These are phyloP conservation scores for Pseudocercospora cruenta DNA, from an alignment of 2,329 filamentous ascomycete species.

Conservation along the genomic window DNA sequence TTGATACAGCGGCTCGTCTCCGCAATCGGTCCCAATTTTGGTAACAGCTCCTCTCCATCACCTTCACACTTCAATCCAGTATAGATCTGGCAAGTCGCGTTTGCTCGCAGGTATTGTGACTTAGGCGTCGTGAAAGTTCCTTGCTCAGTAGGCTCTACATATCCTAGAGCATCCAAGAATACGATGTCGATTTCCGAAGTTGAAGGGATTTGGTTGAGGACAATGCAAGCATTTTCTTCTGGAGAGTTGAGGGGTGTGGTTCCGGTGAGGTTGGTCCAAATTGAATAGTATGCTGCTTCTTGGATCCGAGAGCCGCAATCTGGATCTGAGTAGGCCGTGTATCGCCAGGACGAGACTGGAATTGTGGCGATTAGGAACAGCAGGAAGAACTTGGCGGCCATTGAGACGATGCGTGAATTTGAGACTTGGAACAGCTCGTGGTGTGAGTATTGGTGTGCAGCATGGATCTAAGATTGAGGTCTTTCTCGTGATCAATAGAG, in stretches of 20 bases:
- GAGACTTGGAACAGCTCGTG: too few species aligned
- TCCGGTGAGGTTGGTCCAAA: not conserved
- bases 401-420: too few species aligned
- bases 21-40: not conserved
- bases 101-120: not conserved
- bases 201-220: not conserved
- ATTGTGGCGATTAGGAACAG: not conserved
- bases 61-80: not conserved
- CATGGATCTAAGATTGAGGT: not conserved
- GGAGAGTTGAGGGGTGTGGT: not conserved
- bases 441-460: not conserved
- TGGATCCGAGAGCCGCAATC: not conserved
- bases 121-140: not conserved
- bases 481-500: not conserved
- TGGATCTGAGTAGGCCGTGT: not conserved
- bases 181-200: not conserved
- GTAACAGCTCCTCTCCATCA: not conserved
- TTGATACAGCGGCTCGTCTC: not conserved
- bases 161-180: not conserved
- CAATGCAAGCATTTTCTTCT: not conserved
- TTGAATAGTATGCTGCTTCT: conserved; percentile 1
- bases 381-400: too few species aligned
- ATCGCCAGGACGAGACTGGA: not conserved
- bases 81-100: not conserved
- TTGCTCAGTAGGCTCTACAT: not conserved